Percentiles rank a stretch among this genome's conserved stretches.
These are phyloP conservation scores for Alternaria longipes DNA, from an alignment of 2,329 filamentous ascomycete genomes.

Conservation along the genomic window DNA sequence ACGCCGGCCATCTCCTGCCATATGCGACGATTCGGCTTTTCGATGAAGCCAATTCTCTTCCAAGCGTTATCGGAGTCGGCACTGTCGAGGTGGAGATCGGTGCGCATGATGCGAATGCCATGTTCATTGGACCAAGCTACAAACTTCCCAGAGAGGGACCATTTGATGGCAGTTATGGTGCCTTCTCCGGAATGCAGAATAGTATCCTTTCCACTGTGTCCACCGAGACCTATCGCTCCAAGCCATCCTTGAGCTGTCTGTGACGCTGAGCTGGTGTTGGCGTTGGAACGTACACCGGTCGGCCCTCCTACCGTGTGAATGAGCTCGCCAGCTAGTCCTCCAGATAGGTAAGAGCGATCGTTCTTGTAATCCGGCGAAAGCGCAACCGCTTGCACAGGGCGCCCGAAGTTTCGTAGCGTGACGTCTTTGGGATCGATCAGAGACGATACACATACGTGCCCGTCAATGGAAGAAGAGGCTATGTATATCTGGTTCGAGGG, in stretches of 20 bases:
- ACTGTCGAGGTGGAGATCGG: slow-evolving; percentile 80
- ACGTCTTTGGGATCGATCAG: slow-evolving; percentile 90
- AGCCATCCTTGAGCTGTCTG: slow-evolving; percentile 91
- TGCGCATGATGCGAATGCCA: slow-evolving; percentile 97
- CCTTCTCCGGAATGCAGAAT: slow-evolving; percentile 93
- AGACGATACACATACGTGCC: slow-evolving; percentile 91
- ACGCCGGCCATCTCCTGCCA: slow-evolving; percentile 98
- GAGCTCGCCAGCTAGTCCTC: slow-evolving; percentile 85
- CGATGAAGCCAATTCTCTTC: slow-evolving; percentile 93
- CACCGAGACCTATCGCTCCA: slow-evolving; percentile 82
- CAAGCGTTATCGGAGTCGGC: slow-evolving; percentile 83
- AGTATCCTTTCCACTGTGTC: slow-evolving; percentile 82
- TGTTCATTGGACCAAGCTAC: slow-evolving; percentile 96
- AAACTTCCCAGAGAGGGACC: slow-evolving; percentile 91
- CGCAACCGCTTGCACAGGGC: slow-evolving; percentile 90
- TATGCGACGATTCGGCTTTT: slow-evolving; percentile 82
- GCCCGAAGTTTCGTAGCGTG: slow-evolving; percentile 88
- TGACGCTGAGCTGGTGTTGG: slow-evolving; percentile 86
- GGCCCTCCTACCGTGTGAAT: slow-evolving; percentile 86
- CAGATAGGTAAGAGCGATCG: slow-evolving; percentile 88
- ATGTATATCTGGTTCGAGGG: slow-evolving; percentile 93
- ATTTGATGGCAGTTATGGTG: slow-evolving; percentile 88
- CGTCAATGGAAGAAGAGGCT: slow-evolving; percentile 92
- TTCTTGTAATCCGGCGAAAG: slow-evolving; percentile 94
- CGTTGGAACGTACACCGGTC: slow-evolving; percentile 79